Evolutionary conservation across 176 grass and related monocot genomes (phyloP).

Genomic region (Phoenix roebelenii): DNA sequence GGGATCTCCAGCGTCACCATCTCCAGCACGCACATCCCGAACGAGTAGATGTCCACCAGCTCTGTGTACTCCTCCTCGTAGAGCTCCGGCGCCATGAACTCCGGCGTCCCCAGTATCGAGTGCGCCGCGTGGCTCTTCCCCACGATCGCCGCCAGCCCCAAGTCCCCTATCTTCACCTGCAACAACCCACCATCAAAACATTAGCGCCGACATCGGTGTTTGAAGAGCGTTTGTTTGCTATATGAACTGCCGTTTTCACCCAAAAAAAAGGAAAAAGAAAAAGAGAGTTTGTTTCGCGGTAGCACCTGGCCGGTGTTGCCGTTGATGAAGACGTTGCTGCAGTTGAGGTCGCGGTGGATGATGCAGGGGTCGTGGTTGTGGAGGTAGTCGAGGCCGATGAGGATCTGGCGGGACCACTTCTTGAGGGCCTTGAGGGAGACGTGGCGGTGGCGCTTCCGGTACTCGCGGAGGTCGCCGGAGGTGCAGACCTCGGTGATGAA

Average conservation of each 20-base stretch:
- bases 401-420: slow-evolving; percentile 87
- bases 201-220: no score
- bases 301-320: slow-evolving; percentile 85
- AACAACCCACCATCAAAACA: no score
- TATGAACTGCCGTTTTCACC: no score
- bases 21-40: slow-evolving; percentile 92
- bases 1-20: slow-evolving; percentile 96
- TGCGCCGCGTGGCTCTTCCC: slow-evolving; percentile 68
- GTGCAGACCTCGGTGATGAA: slow-evolving; percentile 98
- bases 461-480: slow-evolving; percentile 74
- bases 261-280: no score
- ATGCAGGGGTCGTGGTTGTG: slow-evolving; percentile 86
- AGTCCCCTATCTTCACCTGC: slow-evolving; percentile 94
- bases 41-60: slow-evolving; percentile 95
- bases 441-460: slow-evolving; percentile 66
- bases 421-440: slow-evolving; percentile 88
- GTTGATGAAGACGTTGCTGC: slow-evolving; percentile 98
- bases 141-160: slow-evolving; percentile 85
- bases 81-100: slow-evolving; percentile 98
- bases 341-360: slow-evolving; percentile 97
- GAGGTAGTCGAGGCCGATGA: slow-evolving; percentile 70
- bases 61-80: slow-evolving; percentile 92
- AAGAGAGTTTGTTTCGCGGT: no score
- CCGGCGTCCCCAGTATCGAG: slow-evolving; percentile 82
- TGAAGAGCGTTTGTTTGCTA: no score